These are phyloP conservation scores for Fusarium algeriense DNA, from an alignment of 2,329 filamentous ascomycete genomes.

Conservation along the genomic window DNA sequence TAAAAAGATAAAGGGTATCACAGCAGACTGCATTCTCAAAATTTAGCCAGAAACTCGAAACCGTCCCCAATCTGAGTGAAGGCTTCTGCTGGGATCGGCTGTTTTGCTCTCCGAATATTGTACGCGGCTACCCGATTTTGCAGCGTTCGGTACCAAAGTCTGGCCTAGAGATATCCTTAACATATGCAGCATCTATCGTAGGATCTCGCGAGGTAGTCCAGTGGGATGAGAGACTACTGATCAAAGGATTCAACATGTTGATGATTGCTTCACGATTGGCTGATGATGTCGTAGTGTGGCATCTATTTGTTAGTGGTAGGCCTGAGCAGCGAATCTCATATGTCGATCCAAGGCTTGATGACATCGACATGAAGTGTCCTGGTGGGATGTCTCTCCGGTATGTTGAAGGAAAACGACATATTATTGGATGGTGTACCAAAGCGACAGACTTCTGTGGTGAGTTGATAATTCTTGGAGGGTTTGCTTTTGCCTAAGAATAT, in stretches of 20 bases:
- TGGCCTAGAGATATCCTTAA: constrained; percentile 15
- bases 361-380: neutral
- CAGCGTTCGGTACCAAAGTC: constrained; percentile 1
- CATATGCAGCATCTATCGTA: neutral
- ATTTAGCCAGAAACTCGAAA: no score
- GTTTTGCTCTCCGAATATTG: neutral
- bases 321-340: constrained; percentile 16
- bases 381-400: neutral
- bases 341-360: constrained; percentile 2
- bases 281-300: constrained; percentile 19
- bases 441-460: constrained; percentile 19
- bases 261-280: neutral
- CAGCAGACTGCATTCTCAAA: no score
- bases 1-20: rapidly evolving
- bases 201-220: constrained; percentile 1
- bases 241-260: constrained; percentile 24
- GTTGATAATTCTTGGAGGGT: neutral
- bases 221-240: constrained; percentile 6
- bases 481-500: rapidly evolving
- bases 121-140: constrained; percentile 4
- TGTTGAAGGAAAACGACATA: constrained; percentile 15
- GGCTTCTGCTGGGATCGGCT: constrained; percentile 24
- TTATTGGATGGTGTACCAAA: constrained; percentile 26
- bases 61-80: no score
- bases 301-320: neutral